Evolutionary conservation across 108 stramenopile genomes (phyloP).

Genomic region (Nitzschia sp.): DNA sequence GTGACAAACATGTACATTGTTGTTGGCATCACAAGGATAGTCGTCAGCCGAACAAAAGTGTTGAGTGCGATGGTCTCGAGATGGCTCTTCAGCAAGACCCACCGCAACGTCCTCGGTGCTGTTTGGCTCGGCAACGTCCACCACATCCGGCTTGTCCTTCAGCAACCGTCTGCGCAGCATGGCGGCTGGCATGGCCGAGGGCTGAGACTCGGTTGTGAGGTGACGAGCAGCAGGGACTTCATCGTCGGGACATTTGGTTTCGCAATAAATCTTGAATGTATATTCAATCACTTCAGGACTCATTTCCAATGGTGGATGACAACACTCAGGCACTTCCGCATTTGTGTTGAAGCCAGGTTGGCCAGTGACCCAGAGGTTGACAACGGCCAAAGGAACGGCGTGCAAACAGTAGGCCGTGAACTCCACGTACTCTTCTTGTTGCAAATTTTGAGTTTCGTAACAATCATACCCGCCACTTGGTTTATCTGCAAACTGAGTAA

Average conservation of each 20-base stretch:
- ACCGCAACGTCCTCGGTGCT: background rate
- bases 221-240: background rate
- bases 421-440: background rate
- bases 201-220: background rate
- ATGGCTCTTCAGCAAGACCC: slow-evolving; percentile 1
- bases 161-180: too few species aligned
- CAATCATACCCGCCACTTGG: too few species aligned
- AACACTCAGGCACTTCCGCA: slow-evolving; percentile 33
- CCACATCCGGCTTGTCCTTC: too few species aligned
- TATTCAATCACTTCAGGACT: slow-evolving; percentile 12
- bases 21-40: slow-evolving; percentile 39
- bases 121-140: too few species aligned
- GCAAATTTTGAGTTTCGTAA: too few species aligned
- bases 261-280: slow-evolving; percentile 28
- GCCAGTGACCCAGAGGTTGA: slow-evolving; percentile 24
- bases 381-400: slow-evolving; percentile 29
- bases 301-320: slow-evolving; percentile 15
- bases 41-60: slow-evolving; percentile 40
- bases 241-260: slow-evolving; percentile 15
- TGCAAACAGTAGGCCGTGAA: slow-evolving; percentile 32
- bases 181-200: too few species aligned
- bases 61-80: background rate
- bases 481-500: too few species aligned
- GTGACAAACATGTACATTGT: slow-evolving; percentile 44
- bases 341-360: background rate